Conservation (phyloP, 345 rosid species). For the Boechera retrofracta region DNA sequence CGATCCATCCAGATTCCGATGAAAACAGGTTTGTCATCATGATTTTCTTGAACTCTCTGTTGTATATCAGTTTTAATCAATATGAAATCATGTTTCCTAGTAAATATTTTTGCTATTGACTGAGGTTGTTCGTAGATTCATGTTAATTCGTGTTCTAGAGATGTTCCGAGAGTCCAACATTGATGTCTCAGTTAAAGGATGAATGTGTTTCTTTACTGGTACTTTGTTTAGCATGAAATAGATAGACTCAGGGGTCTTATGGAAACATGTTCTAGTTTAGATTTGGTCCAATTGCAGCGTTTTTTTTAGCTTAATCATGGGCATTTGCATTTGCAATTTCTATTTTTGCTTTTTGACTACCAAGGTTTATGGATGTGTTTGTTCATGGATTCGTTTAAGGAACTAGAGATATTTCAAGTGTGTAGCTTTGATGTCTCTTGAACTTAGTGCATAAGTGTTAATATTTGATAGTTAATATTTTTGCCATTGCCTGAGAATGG, state of each 20-base stretch:
- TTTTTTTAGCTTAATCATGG: not conserved
- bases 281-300: not conserved
- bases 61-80: not conserved
- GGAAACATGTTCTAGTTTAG: not conserved
- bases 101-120: not conserved
- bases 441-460: not conserved
- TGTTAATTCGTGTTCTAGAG: slow-evolving; percentile 4
- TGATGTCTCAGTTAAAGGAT: slow-evolving; percentile 1
- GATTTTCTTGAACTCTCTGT: not conserved
- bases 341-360: no score
- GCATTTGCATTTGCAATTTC: slow-evolving; percentile 7
- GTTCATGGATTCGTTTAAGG: not conserved
- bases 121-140: not conserved
- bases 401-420: not conserved
- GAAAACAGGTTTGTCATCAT: slow-evolving; percentile 73
- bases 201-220: not conserved
- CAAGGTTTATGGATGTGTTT: not conserved
- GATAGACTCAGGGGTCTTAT: not conserved
- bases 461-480: not conserved
- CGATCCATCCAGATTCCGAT: slow-evolving; percentile 89
- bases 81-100: slow-evolving; percentile 3
- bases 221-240: not conserved
- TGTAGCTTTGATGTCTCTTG: not conserved
- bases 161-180: not conserved
- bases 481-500: not conserved